Evolutionary conservation across 2,329 filamentous ascomycete species (phyloP), one percentile per base, ranked within the genome.

Genomic region (Pezicula carpinea): DNA sequence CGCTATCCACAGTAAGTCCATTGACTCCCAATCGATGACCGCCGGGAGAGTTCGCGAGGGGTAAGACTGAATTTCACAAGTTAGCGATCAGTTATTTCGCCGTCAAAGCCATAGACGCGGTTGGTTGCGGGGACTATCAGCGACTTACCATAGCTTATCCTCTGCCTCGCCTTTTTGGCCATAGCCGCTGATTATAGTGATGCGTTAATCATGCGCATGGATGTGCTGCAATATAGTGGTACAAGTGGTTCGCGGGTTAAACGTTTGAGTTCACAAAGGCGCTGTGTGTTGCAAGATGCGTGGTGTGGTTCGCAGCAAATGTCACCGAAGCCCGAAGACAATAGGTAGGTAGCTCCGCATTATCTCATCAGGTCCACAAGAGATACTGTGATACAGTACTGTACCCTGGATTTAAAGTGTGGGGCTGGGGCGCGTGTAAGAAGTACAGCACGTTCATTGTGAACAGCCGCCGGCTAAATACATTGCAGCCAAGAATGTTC

Each of bases 21-120:
- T 97, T 96, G 59, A 99, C 89, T 55, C 93, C 93, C 47, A 97
- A 82, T 59, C 91, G 79, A 73, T 99, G 93, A 48, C 92, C 92
- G 56, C 89, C 89, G 15, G 82, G 78, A 49, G 81, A 82, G 67
- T 86, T 83, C 52, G 83, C 81, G 59, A 87, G 80, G 61, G 85
- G 84, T 56, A 89, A 77, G 68, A 89, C 83, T 85, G 61, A 39
- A 46, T 38, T 43, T 18, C 19, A 17, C 21, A 41, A 35, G 51
- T 51, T 51, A 17, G 54, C 46, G 50, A 39, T 13, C 15, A 15
- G 14, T 15, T 31, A 35, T 15, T 13, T 48, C 23, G 19, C 36
- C 32, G 34, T 39, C 29, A 23, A 47, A 33, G 32, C 18, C 38
- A 32, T 23, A 14, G 32, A 17, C 32, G 22, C 39, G 18, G 45